These are phyloP conservation scores for Trametopsis cervina DNA, from an alignment of 768 basidiomycete species.

Conservation along the genomic window DNA sequence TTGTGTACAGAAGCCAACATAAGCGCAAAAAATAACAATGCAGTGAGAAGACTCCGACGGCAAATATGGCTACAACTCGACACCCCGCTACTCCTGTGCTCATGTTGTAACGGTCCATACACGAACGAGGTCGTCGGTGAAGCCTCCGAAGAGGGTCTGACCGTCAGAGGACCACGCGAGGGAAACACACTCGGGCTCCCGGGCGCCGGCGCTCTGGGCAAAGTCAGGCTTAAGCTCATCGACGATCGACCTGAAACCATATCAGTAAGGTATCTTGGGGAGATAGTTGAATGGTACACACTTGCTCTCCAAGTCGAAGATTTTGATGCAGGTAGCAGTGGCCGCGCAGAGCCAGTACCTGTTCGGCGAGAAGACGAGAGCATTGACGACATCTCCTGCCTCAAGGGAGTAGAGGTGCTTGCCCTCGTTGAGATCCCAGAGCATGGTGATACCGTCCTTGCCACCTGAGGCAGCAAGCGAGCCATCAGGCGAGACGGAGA, in stretches of 20 bases:
- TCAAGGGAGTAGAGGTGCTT: constrained; percentile 99
- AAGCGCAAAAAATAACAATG: constrained; percentile 9
- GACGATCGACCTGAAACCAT: constrained; percentile 72
- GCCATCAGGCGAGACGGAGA: constrained; percentile 98
- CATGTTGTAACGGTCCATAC: constrained; percentile 78
- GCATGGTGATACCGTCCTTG: constrained; percentile 99
- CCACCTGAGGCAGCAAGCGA: constrained; percentile 98
- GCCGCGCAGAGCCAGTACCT: constrained; percentile 99
- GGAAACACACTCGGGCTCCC: constrained; percentile 89
- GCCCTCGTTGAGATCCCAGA: constrained; percentile 99
- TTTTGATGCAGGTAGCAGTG: constrained; percentile 95
- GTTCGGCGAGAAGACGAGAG: constrained; percentile 99
- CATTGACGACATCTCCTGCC: constrained; percentile 97
- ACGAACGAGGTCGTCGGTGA: constrained; percentile 90
- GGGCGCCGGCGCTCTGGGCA: constrained; percentile 62
- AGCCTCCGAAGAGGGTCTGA: constrained; percentile 94
- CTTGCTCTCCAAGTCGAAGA: constrained; percentile 99
- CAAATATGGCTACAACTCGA: not conserved
- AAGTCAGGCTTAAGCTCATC: constrained; percentile 98
- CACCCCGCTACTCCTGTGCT: constrained; percentile 2
- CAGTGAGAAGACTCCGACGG: constrained; percentile 1
- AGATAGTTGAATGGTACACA: constrained; percentile 34
- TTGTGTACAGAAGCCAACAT: constrained; percentile 11
- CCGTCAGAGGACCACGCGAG: constrained; percentile 99
- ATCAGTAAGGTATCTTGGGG: not conserved